These are phyloP conservation scores for Pittosporum tobira DNA, from an alignment of 129 eudicot genomes.

Conservation along the genomic window DNA sequence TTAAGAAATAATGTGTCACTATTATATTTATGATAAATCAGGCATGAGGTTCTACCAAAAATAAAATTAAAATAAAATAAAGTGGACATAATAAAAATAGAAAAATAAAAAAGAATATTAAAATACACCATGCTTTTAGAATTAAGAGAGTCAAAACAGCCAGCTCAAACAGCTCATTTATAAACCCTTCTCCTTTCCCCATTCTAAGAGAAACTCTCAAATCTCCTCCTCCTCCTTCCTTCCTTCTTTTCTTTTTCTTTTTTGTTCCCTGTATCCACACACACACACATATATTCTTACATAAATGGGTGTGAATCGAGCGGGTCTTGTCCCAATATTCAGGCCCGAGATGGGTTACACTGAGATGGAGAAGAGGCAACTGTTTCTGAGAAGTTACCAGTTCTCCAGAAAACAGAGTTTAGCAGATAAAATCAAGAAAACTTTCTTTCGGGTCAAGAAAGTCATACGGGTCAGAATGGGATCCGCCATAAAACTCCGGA, in stretches of 20 bases:
- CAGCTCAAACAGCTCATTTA: neutral
- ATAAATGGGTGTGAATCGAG: slow-evolving; percentile 18
- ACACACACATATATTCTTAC: neutral
- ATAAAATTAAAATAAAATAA: too few species aligned
- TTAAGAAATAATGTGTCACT: too few species aligned
- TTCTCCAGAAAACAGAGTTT: slow-evolving; percentile 62
- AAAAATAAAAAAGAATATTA: too few species aligned
- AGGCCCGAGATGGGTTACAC: slow-evolving; percentile 31
- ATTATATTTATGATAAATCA: neutral
- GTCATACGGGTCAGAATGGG: slow-evolving; percentile 41
- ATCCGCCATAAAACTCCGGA: slow-evolving; percentile 47
- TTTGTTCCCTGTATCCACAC: neutral
- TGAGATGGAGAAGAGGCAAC: slow-evolving; percentile 69
- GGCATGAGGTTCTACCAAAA: too few species aligned
- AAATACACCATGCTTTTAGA: too few species aligned
- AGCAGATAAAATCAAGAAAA: slow-evolving; percentile 41
- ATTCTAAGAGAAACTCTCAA: neutral
- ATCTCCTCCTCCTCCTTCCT: neutral
- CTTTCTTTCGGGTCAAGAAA: slow-evolving; percentile 56
- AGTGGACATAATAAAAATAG: neutral
- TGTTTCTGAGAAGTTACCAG: slow-evolving; percentile 76
- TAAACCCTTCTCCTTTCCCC: neutral
- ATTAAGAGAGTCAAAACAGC: too few species aligned
- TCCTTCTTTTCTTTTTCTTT: slow-evolving; percentile 7
- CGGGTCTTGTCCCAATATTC: slow-evolving; percentile 21